phyloP scores from a whole-genome alignment of 1,139 yeast genomes.

The Scheffersomyces cryptocercus region DNA sequence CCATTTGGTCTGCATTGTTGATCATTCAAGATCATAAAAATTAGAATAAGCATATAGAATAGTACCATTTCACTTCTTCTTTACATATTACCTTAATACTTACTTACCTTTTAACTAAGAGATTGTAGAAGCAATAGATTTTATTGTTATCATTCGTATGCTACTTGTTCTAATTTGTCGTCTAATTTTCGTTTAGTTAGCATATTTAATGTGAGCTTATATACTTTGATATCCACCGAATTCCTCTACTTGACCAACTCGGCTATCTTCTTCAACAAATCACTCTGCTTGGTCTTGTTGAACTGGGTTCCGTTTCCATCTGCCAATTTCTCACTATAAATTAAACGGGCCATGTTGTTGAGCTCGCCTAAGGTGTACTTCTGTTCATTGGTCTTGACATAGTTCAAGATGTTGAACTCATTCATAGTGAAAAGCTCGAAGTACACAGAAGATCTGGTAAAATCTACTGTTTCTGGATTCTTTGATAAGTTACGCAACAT shows the following conservation, averaged over 20 bases:
- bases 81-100: no score
- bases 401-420: slow-evolving; percentile 35
- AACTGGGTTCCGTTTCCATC: slow-evolving; percentile 43
- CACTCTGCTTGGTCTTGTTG: slow-evolving; percentile 41
- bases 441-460: slow-evolving; percentile 56
- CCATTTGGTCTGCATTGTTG: slow-evolving; percentile 11
- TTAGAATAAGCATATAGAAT: no score
- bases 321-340: slow-evolving; percentile 50
- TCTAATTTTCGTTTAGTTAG: no score
- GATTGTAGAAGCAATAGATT: no score
- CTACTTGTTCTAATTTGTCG: no score
- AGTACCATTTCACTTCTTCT: no score
- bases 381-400: slow-evolving; percentile 18
- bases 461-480: slow-evolving; percentile 60
- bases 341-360: slow-evolving; percentile 42
- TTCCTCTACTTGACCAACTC: neutral
- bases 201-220: no score
- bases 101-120: no score
- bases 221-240: no score
- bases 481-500: slow-evolving; percentile 64
- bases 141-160: no score
- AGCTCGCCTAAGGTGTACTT: slow-evolving; percentile 30
- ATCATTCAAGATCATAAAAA: no score
- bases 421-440: slow-evolving; percentile 55
- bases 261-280: slow-evolving; percentile 31